phyloP scores from a whole-genome alignment of 805 yeast genomes.

The Cyberlindnera sargentensis region DNA sequence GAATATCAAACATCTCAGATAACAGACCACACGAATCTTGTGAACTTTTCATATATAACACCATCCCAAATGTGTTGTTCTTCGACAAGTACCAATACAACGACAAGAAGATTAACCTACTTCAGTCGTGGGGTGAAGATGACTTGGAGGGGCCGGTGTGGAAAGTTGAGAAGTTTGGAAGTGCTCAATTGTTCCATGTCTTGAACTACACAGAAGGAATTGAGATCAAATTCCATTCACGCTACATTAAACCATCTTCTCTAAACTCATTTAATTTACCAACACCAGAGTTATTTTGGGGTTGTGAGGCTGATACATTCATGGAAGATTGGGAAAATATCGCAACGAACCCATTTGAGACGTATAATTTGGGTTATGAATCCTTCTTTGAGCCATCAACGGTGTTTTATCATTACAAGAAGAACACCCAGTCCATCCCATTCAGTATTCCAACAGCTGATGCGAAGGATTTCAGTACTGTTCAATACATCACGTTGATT shows the following conservation, averaged over 20 bases:
- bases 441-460: slow-evolving; percentile 39
- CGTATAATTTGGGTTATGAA: slow-evolving; percentile 36
- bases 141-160: slow-evolving; percentile 54
- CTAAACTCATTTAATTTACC: slow-evolving; percentile 17
- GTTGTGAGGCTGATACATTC: slow-evolving; percentile 33
- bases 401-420: slow-evolving; percentile 29
- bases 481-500: slow-evolving; percentile 31
- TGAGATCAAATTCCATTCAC: slow-evolving; percentile 41
- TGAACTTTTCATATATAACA: slow-evolving; percentile 34
- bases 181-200: slow-evolving; percentile 35
- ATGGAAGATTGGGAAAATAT: slow-evolving; percentile 21
- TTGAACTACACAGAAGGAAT: slow-evolving; percentile 18
- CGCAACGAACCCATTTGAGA: slow-evolving; percentile 31
- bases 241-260: slow-evolving; percentile 38
- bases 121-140: slow-evolving; percentile 45
- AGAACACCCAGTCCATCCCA: slow-evolving; percentile 4
- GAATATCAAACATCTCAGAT: slow-evolving; percentile 8
- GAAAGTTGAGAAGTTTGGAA: slow-evolving; percentile 38
- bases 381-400: slow-evolving; percentile 40
- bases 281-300: slow-evolving; percentile 42
- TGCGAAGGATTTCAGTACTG: slow-evolving; percentile 19
- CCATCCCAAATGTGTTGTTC: slow-evolving; percentile 40
- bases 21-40: slow-evolving; percentile 26
- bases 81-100: slow-evolving; percentile 50
- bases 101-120: slow-evolving; percentile 25